A percentile compares a stretch with the other conserved stretches of the same genome.
Conservation (phyloP, 768 basidiomycete species). For the Serendipita sp. region DNA sequence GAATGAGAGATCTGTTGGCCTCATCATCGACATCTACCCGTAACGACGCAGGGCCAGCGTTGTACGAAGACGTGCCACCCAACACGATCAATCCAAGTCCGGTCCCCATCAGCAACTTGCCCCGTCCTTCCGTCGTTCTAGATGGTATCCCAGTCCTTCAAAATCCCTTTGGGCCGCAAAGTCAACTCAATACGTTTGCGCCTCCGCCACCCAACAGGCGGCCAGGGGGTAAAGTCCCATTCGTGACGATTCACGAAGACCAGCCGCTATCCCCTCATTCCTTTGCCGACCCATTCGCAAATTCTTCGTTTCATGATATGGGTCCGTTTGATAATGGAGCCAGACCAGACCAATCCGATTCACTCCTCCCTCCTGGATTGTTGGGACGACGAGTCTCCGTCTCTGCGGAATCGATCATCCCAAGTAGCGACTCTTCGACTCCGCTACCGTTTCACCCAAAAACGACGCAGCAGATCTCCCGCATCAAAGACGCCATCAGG, state of each 20-base stretch:
- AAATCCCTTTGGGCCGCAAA: not conserved
- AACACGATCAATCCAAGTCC: not conserved
- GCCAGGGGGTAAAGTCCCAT: not conserved
- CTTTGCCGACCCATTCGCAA: not conserved
- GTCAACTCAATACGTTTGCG: not conserved
- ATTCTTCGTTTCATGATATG: not conserved
- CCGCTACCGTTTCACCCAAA: constrained; percentile 66
- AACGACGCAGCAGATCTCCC: constrained; percentile 62
- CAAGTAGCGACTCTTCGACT: constrained; percentile 49
- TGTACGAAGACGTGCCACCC: not conserved
- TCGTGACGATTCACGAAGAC: not conserved
- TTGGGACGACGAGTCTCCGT: constrained; percentile 88
- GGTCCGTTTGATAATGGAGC: not conserved
- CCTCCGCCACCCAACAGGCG: not conserved
- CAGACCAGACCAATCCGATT: constrained; percentile 9
- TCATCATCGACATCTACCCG: constrained; percentile 14
- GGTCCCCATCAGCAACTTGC: not conserved
- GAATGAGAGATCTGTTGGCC: constrained; percentile 48
- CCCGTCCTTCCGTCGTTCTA: not conserved
- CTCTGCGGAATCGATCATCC: constrained; percentile 88
- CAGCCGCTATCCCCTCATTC: not conserved
- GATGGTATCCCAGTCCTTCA: constrained; percentile 1
- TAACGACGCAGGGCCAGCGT: not conserved
- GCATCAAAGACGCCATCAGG: constrained; percentile 76
- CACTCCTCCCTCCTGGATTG: constrained; percentile 33